Conservation (phyloP, 306 rosid species). For the Gastrolobium bilobum region DNA sequence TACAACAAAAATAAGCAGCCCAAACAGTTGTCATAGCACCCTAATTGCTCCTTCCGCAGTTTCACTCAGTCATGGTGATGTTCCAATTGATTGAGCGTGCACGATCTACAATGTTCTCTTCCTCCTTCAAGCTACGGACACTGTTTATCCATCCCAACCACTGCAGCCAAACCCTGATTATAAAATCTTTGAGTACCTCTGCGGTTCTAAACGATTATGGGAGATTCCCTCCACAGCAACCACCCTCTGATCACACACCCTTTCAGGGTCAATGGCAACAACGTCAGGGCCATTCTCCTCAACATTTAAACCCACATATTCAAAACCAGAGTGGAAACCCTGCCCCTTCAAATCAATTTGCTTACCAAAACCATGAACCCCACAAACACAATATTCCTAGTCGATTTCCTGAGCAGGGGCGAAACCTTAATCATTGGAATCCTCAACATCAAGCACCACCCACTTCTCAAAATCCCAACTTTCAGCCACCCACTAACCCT, state of each 20-base stretch:
- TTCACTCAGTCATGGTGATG: conserved; percentile 27
- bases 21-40: too few species aligned
- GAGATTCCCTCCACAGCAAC: conserved; percentile 41
- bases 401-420: conserved; percentile 31
- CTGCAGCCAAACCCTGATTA: neutral
- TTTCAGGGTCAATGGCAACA: conserved; percentile 35
- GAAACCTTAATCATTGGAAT: conserved; percentile 33
- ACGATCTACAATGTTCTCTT: conserved; percentile 46
- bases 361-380: conserved; percentile 1
- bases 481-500: conserved; percentile 46
- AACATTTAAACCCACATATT: conserved; percentile 34
- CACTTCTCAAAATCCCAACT: conserved; percentile 51
- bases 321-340: conserved; percentile 18
- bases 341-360: conserved; percentile 21
- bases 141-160: conserved; percentile 29
- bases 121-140: conserved; percentile 49
- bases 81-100: conserved; percentile 50
- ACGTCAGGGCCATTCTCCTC: neutral
- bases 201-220: conserved; percentile 62
- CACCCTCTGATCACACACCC: conserved; percentile 56
- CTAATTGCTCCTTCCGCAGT: conserved; percentile 11
- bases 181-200: conserved; percentile 56
- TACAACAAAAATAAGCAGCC: too few species aligned
- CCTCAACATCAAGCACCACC: conserved; percentile 42
- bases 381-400: conserved; percentile 23